Base-by-base conservation (phyloP, 208 protist genomes). In the Crithidia mellificae region DNA sequence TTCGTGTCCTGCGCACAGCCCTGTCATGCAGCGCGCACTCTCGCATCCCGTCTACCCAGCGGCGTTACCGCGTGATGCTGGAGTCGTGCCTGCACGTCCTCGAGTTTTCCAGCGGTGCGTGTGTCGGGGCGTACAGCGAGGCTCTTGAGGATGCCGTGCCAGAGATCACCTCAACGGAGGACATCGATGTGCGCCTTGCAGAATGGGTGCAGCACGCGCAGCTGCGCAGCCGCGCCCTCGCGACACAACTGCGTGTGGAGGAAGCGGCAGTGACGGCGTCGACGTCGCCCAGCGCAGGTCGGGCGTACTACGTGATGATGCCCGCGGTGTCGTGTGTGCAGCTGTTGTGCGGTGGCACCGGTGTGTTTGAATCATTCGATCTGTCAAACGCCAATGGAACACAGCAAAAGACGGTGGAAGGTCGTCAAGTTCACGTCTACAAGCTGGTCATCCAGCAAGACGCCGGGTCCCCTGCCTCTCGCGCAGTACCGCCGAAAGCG, bases 11-110 rank as follows among this genome's bases (percentile, higher is more conserved):
- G 2, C 75, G 70, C 2, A 19, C 27, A 47, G 38, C 63, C 6
- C 2, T 11, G 34, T 38, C 39, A 19, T 22, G 58, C 14, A n/a
- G 38, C 5, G 51, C n/a, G 2, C 39, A 22, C 38, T 69, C 70
- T 6, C 70, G 62, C 39, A 75, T 75, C 30, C 70, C 70, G 27
- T 69, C 70, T 11, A 66, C 70, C 24, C 38, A 62, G 39, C 70
- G 63, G 30, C 17, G 15, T 25, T 61, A 63, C 25, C 34, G 27
- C 12, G 24, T 74, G 6, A 61, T 29, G 24, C 65, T 70, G 8
- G 77, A 76, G 19, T 56, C 69, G 19, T 76, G 69, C 53, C 36
- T 72, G 30, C 80, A 90, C 69, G 29, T 85, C 12, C 72, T 90
- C 20, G 78, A 90, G 17, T 86, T 85, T 34, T 15, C 63, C 15